phyloP scores from a whole-genome alignment of 192 early-diverging fungal genomes.

The Neocallimastix lanati region DNA sequence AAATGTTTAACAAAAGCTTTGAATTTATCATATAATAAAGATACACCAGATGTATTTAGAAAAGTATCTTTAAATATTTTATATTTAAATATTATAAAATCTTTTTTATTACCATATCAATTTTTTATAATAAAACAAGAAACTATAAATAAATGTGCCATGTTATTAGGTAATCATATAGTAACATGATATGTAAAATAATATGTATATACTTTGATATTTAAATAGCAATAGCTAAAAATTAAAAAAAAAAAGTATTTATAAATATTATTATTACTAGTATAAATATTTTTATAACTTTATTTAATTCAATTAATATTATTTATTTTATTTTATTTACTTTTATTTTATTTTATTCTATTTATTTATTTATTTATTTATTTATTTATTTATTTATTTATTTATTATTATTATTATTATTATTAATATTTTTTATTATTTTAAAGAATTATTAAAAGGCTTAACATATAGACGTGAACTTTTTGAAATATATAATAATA shows the following conservation, averaged over 20 bases:
- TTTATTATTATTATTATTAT: too few relatives aligned
- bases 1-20: neutral
- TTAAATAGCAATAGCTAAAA: neutral
- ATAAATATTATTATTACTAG: too few relatives aligned
- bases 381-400: too few relatives aligned
- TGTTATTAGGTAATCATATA: neutral
- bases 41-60: neutral
- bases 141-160: neutral
- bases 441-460: neutral
- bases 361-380: too few relatives aligned
- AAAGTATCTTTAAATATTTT: neutral
- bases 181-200: too few relatives aligned
- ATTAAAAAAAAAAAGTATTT: too few relatives aligned
- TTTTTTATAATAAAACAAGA: neutral
- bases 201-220: too few relatives aligned
- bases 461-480: neutral
- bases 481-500: neutral
- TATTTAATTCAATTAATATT: too few relatives aligned
- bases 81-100: neutral
- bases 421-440: too few relatives aligned
- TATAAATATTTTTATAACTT: too few relatives aligned
- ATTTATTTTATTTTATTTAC: too few relatives aligned
- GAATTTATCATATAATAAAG: neutral
- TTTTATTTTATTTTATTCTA: too few relatives aligned
- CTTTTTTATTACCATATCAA: neutral